Conservation (phyloP, 345 rosid genomes). For the Chamaenerion angustifolium region DNA sequence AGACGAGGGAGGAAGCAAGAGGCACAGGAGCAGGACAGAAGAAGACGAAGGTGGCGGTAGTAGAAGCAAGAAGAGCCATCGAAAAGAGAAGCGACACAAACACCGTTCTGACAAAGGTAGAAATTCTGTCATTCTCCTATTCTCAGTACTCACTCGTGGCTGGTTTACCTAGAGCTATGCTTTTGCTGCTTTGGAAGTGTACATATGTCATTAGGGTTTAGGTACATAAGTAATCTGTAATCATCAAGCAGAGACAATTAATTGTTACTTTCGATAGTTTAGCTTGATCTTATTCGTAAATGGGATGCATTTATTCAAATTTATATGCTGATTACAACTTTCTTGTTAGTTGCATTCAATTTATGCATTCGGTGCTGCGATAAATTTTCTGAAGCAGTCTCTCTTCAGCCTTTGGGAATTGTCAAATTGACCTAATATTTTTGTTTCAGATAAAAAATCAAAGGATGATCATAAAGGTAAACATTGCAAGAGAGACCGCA, state of each 20-base stretch:
- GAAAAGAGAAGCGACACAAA: constrained; percentile 42
- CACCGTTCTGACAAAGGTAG: constrained; percentile 45
- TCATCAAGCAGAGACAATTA: too few species aligned
- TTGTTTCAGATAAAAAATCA: constrained; percentile 56
- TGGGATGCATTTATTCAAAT: too few species aligned
- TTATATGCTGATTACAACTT: neutral
- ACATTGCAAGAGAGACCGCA: constrained; percentile 23
- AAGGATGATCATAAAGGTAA: constrained; percentile 49
- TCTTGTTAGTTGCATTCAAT: neutral
- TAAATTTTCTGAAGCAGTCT: neutral
- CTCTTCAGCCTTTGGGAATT: neutral
- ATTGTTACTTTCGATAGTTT: too few species aligned
- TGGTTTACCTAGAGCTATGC: neutral
- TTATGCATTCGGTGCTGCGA: neutral
- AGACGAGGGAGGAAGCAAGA: constrained; percentile 51
- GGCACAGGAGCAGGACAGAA: constrained; percentile 21
- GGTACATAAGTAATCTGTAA: too few species aligned
- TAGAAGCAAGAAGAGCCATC: constrained; percentile 30
- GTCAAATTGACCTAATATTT: constrained; percentile 14
- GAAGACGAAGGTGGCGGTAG: constrained; percentile 26
- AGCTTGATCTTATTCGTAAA: too few species aligned
- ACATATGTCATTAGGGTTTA: too few species aligned
- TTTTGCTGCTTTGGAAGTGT: too few species aligned
- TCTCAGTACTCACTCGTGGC: too few species aligned
- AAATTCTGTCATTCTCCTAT: neutral